phyloP scores from a whole-genome alignment of 2,329 filamentous ascomycete genomes.

The Aureobasidium pullulans region DNA sequence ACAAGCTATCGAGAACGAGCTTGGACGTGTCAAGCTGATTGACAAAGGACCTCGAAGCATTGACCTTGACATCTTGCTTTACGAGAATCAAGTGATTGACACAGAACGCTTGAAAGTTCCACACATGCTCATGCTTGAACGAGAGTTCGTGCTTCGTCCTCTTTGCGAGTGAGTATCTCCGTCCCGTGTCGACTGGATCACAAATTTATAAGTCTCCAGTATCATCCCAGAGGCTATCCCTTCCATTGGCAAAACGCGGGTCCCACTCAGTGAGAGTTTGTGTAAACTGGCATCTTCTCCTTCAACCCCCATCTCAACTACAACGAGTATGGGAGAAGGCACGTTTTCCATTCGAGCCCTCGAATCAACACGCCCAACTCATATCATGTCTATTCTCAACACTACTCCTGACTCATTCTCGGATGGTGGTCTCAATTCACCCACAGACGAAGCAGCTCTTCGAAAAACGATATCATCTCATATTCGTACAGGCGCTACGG shows the following conservation, averaged over 20 bases:
- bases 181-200: neutral
- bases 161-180: slow-evolving; percentile 59
- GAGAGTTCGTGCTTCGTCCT: slow-evolving; percentile 88
- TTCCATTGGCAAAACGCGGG: slow-evolving; percentile 24
- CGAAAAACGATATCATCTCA: slow-evolving; percentile 53
- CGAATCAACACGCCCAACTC: slow-evolving; percentile 53
- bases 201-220: slow-evolving; percentile 21
- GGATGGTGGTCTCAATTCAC: slow-evolving; percentile 64
- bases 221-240: slow-evolving; percentile 34
- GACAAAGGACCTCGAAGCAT: slow-evolving; percentile 95
- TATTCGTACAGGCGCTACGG: slow-evolving; percentile 64
- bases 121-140: slow-evolving; percentile 76
- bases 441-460: slow-evolving; percentile 42
- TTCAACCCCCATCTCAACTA: slow-evolving; percentile 28
- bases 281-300: neutral
- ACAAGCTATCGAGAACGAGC: slow-evolving; percentile 71
- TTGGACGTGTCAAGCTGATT: slow-evolving; percentile 76
- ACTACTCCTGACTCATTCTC: slow-evolving; percentile 96
- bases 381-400: slow-evolving; percentile 91
- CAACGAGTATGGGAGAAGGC: slow-evolving; percentile 7
- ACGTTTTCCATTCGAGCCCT: slow-evolving; percentile 51
- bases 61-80: slow-evolving; percentile 86
- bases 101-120: slow-evolving; percentile 74
- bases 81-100: slow-evolving; percentile 58
- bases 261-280: slow-evolving; percentile 1